Evolutionary conservation across 2,329 filamentous ascomycete genomes (phyloP).

Genomic region (Onygena corvina): DNA sequence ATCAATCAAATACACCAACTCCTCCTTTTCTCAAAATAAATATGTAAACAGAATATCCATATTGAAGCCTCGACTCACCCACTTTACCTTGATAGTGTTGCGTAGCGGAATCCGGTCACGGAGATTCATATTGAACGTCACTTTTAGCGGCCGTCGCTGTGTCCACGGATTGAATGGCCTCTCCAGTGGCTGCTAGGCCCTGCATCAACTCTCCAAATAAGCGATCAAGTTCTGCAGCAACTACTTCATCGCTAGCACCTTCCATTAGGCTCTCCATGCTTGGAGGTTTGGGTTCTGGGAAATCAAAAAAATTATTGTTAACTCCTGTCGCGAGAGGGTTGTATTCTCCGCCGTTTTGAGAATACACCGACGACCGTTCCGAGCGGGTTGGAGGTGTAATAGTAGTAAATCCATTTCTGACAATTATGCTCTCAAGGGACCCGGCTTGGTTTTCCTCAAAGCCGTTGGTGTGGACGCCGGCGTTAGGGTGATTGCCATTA

Average conservation of each 20-base stretch:
- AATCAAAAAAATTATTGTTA: conserved; percentile 20
- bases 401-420: conserved; percentile 8
- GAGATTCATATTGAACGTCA: not conserved
- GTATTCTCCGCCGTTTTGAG: conserved; percentile 4
- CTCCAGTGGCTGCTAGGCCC: conserved; percentile 28
- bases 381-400: conserved; percentile 2
- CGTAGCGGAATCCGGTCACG: not conserved
- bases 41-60: conserved; percentile 4
- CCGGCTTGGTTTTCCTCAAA: conserved; percentile 5
- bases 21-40: not conserved
- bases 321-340: conserved; percentile 4
- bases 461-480: conserved; percentile 1
- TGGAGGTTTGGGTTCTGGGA: conserved; percentile 31
- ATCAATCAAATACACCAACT: not conserved
- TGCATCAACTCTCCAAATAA: conserved; percentile 31
- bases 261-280: conserved; percentile 29
- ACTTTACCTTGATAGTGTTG: not conserved
- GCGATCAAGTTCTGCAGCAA: conserved; percentile 32
- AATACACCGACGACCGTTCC: conserved; percentile 12
- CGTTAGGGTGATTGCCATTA: not conserved
- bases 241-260: conserved; percentile 26
- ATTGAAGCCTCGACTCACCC: not conserved
- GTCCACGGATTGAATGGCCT: conserved; percentile 20
- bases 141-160: conserved; percentile 13
- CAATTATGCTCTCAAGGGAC: conserved; percentile 6